Base-by-base conservation (phyloP, 1,139 yeast species). In the Candida anutae region DNA sequence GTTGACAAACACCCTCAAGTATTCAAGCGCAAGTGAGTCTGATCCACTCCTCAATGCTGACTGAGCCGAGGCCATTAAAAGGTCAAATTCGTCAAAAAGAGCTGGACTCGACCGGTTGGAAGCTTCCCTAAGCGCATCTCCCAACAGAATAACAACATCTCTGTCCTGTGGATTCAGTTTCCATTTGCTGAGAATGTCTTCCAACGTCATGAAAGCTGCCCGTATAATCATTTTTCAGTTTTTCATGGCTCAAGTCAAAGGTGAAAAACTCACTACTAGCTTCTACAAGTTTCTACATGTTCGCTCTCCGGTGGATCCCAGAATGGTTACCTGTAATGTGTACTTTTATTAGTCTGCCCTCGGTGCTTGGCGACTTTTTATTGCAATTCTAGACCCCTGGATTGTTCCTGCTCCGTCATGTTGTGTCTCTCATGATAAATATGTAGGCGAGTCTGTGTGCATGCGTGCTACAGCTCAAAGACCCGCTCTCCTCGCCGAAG, bases 401-500 rank as follows among this genome's bases (percentile, higher is more conserved):
- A 13, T n/a, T 22, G 13, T 13, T 22, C 9, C 19, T 10, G 19
- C 10, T 8, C 6, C 6, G 6, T 17, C 19, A 10, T 17, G 6
- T 17, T 17, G 6, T 6, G 19, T 17, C 13, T 22, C 11, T 13
- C 9, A 23, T 23, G n/a, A 15, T 23, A 23, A 10, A 15, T 15
- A 13, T 15, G 13, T 13, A 15, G 15, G n/a, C n/a, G n/a, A n/a
- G n/a, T n/a, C n/a, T n/a, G n/a, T n/a, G n/a, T n/a, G n/a, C n/a
- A n/a, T n/a, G 13, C 10, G 13, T 15, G 19, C 29, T 15, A 39
- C n/a, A n/a, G 53, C 40, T 70, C 78, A 46, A 83, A 79, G 5
- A 77, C 73, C 36, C 69, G 65, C 45, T 83, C 94, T 1, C 96
- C 96, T 39, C 68, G 63, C 43, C 85, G 75, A 39, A 90, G 60